phyloP scores from a whole-genome alignment of 805 yeast genomes.

The Candida nemodendra region DNA sequence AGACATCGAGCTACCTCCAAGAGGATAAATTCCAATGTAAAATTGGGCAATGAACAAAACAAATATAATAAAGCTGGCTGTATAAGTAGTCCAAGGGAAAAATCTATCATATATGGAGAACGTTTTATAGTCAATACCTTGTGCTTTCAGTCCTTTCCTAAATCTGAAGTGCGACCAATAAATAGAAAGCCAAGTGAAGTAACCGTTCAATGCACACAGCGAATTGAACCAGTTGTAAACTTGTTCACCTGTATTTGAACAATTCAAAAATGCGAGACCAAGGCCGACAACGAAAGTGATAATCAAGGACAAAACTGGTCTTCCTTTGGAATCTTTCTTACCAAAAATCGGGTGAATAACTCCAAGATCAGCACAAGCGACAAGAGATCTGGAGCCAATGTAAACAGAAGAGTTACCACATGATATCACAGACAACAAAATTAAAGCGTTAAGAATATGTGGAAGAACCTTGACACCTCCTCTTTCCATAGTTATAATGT shows the following conservation, averaged over 20 bases:
- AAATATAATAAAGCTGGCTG: slow-evolving; percentile 42
- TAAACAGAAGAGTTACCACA: slow-evolving; percentile 60
- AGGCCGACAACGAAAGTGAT: slow-evolving; percentile 54
- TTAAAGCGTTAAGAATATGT: slow-evolving; percentile 58
- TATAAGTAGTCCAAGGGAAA: slow-evolving; percentile 47
- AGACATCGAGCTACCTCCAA: slow-evolving; percentile 42
- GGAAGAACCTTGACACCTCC: slow-evolving; percentile 56
- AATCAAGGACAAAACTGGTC: slow-evolving; percentile 57
- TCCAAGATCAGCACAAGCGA: slow-evolving; percentile 55
- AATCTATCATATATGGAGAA: slow-evolving; percentile 53
- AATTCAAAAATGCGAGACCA: slow-evolving; percentile 59
- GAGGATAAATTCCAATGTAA: slow-evolving; percentile 64
- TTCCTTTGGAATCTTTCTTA: slow-evolving; percentile 55
- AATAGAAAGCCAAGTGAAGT: slow-evolving; percentile 62
- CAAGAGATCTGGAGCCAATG: slow-evolving; percentile 53
- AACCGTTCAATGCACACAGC: slow-evolving; percentile 58
- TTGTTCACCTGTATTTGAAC: slow-evolving; percentile 52
- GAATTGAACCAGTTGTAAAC: slow-evolving; percentile 67
- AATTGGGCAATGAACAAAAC: slow-evolving; percentile 56
- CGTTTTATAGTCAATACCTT: slow-evolving; percentile 38
- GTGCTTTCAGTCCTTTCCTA: slow-evolving; percentile 55
- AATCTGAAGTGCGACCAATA: slow-evolving; percentile 57
- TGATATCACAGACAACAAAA: slow-evolving; percentile 52
- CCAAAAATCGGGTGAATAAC: slow-evolving; percentile 59
- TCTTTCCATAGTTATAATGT: slow-evolving; percentile 56